Percentiles rank a stretch among this genome's conserved stretches.
Conservation (phyloP, 148 eudicot genomes). For the Amaranthus palmeri region DNA sequence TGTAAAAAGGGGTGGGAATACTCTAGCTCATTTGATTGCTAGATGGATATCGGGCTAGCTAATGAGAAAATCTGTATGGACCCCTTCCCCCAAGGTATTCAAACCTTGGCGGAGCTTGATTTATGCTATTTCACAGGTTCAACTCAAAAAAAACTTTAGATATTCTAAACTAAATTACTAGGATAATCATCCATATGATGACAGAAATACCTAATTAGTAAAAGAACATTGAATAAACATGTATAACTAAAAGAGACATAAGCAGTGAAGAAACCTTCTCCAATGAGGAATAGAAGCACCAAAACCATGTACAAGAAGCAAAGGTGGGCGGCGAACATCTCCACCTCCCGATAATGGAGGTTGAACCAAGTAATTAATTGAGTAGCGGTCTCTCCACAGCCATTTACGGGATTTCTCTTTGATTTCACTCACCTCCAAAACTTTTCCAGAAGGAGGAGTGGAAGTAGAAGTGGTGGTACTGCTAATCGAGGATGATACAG, state of each 20-base stretch:
- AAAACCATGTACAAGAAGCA: constrained; percentile 88
- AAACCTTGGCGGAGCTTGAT: too few relatives aligned
- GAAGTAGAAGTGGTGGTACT: background rate
- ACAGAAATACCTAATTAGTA: background rate
- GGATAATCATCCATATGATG: background rate
- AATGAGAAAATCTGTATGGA: too few relatives aligned
- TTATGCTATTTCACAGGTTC: too few relatives aligned
- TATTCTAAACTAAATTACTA: background rate
- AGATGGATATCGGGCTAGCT: too few relatives aligned
- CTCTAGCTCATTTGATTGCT: too few relatives aligned
- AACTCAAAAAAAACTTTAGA: too few relatives aligned
- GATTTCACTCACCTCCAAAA: constrained; percentile 50
- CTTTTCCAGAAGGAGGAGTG: constrained; percentile 10
- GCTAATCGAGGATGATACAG: background rate
- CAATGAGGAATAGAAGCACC: constrained; percentile 96
- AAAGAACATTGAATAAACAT: background rate
- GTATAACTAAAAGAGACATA: background rate
- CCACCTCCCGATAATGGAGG: constrained; percentile 3
- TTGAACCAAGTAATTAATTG: constrained; percentile 57
- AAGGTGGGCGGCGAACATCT: constrained; percentile 33
- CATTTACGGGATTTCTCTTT: constrained; percentile 47
- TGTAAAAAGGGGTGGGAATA: too few relatives aligned
- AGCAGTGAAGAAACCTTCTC: constrained; percentile 52
- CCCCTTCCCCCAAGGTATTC: too few relatives aligned
- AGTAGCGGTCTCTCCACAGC: constrained; percentile 58